Evolutionary conservation across 176 grass and related monocot species (phyloP), one percentile per base, ranked within the genome.

Genomic region (Musa acuminata): DNA sequence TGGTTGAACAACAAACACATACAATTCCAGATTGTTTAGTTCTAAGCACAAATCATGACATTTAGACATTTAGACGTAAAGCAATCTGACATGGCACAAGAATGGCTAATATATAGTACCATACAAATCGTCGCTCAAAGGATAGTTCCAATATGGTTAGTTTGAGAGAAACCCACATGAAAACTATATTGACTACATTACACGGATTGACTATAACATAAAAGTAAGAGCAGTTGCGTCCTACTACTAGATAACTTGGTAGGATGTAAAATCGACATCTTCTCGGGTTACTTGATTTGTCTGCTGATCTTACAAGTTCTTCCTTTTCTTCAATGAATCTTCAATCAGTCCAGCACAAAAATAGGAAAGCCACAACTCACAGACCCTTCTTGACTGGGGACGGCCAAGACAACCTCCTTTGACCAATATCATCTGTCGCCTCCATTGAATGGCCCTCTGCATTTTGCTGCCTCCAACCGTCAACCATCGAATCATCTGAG

Each of bases 371-470:
- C 12, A 68, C 14, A 35, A 43, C 63, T 68, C 65, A 68, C 65
- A 68, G 14, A 29, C 65, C 27, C 13, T 68, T 68, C 65, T 68
- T 68, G 25, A 9, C 25, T 9, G 65, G 48, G 22, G 51, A 50
- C 1, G 87, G 87, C 87, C 85, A 96, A 72, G 89, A 92, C 55
- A 94, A 71, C 82, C 84, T 93, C 66, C 86, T 91, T 62, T 93
- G 95, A 76, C 54, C 64, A 11, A 80, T 72, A 8, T 55, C 78
- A 53, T 80, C 85, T 49, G 69, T 71, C 19, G 25, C 80, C 73
- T 69, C 80, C 52, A 74, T 27, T 51, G 82, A 64, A 62, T 86
- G 78, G 69, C 55, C 67, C 2, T 92, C 87, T 0, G 82, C 54
- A 1, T 84, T 69, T 27, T 87, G 69, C 59, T 84, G 86, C 74